These are phyloP conservation scores for Lachnellula arida DNA, from an alignment of 2,329 filamentous ascomycete genomes.

Conservation along the genomic window DNA sequence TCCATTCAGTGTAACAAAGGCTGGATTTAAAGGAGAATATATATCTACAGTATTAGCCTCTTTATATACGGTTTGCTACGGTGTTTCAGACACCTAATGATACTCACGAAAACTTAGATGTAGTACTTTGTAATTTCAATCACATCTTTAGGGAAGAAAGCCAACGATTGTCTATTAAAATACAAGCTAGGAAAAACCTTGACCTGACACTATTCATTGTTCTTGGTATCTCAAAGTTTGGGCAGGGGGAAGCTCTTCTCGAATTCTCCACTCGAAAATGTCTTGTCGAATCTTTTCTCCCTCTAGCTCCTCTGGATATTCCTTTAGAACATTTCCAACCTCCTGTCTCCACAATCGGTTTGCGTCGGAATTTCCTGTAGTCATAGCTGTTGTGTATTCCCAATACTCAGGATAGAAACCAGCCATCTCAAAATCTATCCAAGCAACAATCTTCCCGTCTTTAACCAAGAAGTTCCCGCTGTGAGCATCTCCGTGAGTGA, in stretches of 20 bases:
- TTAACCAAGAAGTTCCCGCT: not conserved
- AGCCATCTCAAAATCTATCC: not conserved
- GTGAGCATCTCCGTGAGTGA: not conserved
- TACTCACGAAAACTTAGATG: too few species aligned
- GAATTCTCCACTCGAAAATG: not conserved
- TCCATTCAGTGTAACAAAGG: too few species aligned
- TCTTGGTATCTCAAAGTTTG: too few species aligned
- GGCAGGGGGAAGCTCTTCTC: not conserved
- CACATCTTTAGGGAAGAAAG: too few species aligned
- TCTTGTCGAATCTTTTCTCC: not conserved
- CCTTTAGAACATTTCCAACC: not conserved
- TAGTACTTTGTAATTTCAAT: too few species aligned
- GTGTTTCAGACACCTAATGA: too few species aligned
- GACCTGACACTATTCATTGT: too few species aligned
- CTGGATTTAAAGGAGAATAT: too few species aligned
- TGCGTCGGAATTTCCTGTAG: not conserved
- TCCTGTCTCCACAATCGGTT: not conserved
- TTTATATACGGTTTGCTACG: too few species aligned
- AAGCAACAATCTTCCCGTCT: not conserved
- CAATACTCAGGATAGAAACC: not conserved
- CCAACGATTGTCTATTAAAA: too few species aligned
- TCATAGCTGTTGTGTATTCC: not conserved
- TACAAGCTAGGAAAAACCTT: too few species aligned
- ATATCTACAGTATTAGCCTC: too few species aligned
- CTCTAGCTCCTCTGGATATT: not conserved